Conservation (phyloP, 805 yeast genomes). For the Sugiyamaella americana region DNA sequence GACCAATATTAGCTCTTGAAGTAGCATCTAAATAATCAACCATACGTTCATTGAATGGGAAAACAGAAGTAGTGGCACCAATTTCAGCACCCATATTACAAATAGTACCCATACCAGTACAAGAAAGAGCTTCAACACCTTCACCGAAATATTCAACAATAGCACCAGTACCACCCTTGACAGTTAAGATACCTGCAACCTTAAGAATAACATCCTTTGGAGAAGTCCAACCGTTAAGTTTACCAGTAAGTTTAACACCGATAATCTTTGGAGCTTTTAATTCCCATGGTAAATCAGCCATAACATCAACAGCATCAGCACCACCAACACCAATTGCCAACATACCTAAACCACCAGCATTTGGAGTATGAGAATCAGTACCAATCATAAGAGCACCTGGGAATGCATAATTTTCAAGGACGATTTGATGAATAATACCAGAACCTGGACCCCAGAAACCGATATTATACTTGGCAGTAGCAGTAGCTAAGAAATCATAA, state of each 20-base stretch:
- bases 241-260: slow-evolving; percentile 93
- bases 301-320: slow-evolving; percentile 97
- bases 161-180: slow-evolving; percentile 97
- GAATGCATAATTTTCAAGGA: slow-evolving; percentile 91
- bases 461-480: slow-evolving; percentile 91
- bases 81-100: slow-evolving; percentile 99
- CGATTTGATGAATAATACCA: slow-evolving; percentile 96
- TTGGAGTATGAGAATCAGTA: slow-evolving; percentile 97
- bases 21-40: slow-evolving; percentile 81
- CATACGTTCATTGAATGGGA: slow-evolving; percentile 94
- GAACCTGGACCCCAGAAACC: slow-evolving; percentile 99
- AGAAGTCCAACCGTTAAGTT: slow-evolving; percentile 90
- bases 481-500: slow-evolving; percentile 80
- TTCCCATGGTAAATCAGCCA: slow-evolving; percentile 95
- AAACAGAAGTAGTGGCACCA: slow-evolving; percentile 96
- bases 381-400: slow-evolving; percentile 97
- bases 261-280: slow-evolving; percentile 92
- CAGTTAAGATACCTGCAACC: slow-evolving; percentile 90
- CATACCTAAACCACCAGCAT: slow-evolving; percentile 98
- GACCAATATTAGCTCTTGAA: slow-evolving; percentile 76
- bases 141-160: slow-evolving; percentile 95
- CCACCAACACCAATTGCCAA: slow-evolving; percentile 99
- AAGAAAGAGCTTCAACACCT: slow-evolving; percentile 86
- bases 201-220: slow-evolving; percentile 94
- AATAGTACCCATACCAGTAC: slow-evolving; percentile 99